Evolutionary conservation across 192 early-diverging fungal species (phyloP).

Genomic region (Polychytrium aggregatum): DNA sequence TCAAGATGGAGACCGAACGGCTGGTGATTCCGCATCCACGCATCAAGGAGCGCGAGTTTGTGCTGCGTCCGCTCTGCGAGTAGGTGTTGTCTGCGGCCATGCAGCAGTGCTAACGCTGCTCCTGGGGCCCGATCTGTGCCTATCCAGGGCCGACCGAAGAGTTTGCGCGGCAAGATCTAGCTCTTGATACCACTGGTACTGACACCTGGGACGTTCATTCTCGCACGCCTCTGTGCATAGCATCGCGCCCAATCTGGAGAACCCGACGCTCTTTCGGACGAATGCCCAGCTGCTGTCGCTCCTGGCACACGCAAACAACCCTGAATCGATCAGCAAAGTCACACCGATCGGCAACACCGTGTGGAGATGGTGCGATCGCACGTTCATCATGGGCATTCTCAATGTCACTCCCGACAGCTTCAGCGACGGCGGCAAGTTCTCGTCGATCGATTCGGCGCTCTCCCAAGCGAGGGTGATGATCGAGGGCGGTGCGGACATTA

Average conservation of each 20-base stretch:
- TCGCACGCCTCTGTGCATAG: slow-evolving; percentile 28
- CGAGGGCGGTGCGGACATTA: slow-evolving; percentile 71
- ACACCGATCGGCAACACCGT: slow-evolving; percentile 25
- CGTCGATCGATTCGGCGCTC: slow-evolving; percentile 48
- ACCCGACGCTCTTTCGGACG: slow-evolving; percentile 77
- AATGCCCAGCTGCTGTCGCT: slow-evolving; percentile 55
- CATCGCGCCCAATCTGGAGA: slow-evolving; percentile 79
- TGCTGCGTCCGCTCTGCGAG: slow-evolving; percentile 87
- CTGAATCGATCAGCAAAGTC: slow-evolving; percentile 27
- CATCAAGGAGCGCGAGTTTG: slow-evolving; percentile 89
- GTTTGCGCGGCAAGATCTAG: too few species aligned
- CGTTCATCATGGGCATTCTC: slow-evolving; percentile 90
- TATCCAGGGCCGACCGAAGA: too few species aligned
- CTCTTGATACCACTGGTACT: too few species aligned
- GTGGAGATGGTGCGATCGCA: slow-evolving; percentile 54
- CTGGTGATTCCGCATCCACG: slow-evolving; percentile 83
- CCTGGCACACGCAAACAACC: slow-evolving; percentile 28
- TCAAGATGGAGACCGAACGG: slow-evolving; percentile 48
- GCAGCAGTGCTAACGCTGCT: too few species aligned
- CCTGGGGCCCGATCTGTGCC: too few species aligned
- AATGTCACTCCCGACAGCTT: slow-evolving; percentile 97
- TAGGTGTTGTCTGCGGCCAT: slow-evolving; percentile 33
- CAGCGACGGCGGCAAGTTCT: slow-evolving; percentile 78
- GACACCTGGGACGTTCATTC: too few species aligned
- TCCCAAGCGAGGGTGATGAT: slow-evolving; percentile 56